A percentile compares a stretch with the other conserved stretches of the same genome.
Evolutionary conservation across 2,329 filamentous ascomycete species (phyloP).

Genomic region (Calonectria montana): DNA sequence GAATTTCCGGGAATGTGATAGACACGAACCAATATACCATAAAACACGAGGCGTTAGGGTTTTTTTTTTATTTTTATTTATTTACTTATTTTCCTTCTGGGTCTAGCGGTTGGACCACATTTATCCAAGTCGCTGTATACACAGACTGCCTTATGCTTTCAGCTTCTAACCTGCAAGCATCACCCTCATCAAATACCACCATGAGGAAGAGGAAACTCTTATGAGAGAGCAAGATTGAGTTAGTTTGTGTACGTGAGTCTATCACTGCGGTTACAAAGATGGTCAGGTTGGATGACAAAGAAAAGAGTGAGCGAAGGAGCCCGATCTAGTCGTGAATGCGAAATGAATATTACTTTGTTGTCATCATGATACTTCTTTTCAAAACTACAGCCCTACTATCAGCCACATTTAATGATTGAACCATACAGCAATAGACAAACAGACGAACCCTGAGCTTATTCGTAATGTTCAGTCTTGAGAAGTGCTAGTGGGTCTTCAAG

Average conservation of each 20-base stretch:
- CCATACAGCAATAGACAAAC: not conserved
- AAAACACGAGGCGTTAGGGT: conserved; percentile 44
- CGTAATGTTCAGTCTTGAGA: not conserved
- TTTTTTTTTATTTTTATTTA: not conserved
- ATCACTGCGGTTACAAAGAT: not conserved
- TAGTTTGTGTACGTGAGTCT: not conserved
- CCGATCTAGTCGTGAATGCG: not conserved
- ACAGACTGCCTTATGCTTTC: not conserved
- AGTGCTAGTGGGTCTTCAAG: not conserved
- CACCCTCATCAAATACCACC: not conserved
- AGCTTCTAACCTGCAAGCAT: not conserved
- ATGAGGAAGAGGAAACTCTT: not conserved
- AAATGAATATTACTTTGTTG: not conserved
- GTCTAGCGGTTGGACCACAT: conserved; percentile 1
- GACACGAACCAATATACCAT: conserved; percentile 41
- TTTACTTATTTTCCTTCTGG: conserved; percentile 2
- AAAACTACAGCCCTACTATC: not conserved
- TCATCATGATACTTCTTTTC: not conserved
- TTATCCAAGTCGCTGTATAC: not conserved
- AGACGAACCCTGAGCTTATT: not conserved
- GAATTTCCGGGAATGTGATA: conserved; percentile 31
- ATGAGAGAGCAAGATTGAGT: not conserved
- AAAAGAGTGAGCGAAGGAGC: not conserved
- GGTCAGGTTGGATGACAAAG: not conserved
- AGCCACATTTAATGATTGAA: not conserved